A percentile compares a stretch with the other conserved stretches of the same genome.
Conservation (phyloP, 495 filamentous ascomycete species). For the Sordaria brevicollis region DNA sequence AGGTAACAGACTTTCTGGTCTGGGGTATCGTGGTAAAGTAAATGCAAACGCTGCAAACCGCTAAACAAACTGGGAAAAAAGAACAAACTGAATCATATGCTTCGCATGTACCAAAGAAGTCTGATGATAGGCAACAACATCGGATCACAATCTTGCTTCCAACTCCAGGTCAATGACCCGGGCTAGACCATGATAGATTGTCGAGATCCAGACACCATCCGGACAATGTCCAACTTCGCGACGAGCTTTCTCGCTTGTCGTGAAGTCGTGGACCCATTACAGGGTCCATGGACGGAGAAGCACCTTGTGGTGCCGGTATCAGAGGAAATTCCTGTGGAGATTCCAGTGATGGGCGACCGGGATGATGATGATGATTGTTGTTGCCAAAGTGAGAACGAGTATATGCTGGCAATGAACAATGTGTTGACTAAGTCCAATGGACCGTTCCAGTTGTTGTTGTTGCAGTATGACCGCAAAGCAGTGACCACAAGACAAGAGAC, state of each 20-base stretch:
- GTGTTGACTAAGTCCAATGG: constrained; percentile 8
- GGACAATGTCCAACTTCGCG: background rate
- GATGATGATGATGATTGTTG: background rate
- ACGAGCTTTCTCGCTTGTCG: constrained; percentile 2
- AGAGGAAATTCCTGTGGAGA: too few species aligned
- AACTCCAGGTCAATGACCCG: background rate
- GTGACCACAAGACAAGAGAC: constrained; percentile 20
- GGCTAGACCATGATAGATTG: background rate
- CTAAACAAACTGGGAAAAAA: background rate
- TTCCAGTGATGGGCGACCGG: background rate
- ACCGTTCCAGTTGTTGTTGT: background rate
- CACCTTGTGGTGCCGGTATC: background rate
- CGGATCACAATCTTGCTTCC: background rate
- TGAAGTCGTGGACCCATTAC: constrained; percentile 1
- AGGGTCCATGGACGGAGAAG: background rate
- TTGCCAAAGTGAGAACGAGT: constrained; percentile 7
- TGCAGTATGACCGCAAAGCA: constrained; percentile 4
- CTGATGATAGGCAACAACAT: background rate
- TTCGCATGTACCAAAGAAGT: background rate
- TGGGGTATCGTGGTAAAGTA: background rate
- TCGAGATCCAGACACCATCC: background rate
- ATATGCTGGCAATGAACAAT: constrained; percentile 12
- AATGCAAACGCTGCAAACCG: background rate
- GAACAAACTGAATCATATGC: background rate
- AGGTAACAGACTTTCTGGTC: background rate